Evolutionary conservation across 352 stramenopile genomes (phyloP).

Genomic region (Globisporangium radiosum): DNA sequence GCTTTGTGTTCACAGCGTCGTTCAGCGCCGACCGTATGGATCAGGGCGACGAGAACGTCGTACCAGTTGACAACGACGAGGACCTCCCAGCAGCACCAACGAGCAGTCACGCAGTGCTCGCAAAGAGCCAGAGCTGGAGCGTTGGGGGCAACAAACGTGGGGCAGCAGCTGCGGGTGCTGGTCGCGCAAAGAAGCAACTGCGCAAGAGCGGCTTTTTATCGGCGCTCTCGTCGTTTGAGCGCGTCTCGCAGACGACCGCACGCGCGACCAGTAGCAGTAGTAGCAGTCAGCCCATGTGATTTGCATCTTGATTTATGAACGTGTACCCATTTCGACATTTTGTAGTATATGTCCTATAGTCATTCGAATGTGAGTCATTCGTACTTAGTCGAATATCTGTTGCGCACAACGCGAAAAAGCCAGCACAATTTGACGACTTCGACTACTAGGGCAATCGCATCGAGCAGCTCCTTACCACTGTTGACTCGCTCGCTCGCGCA

Average conservation of each 20-base stretch:
- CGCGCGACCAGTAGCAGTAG: constrained; percentile 32
- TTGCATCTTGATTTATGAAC: background rate
- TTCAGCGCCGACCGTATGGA: constrained; percentile 41
- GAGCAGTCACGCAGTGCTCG: constrained; percentile 16
- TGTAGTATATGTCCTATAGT: background rate
- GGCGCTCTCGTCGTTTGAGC: constrained; percentile 64
- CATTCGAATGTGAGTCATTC: background rate
- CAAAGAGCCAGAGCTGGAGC: constrained; percentile 55
- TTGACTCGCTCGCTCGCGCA: too few species aligned
- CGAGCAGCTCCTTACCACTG: too few species aligned
- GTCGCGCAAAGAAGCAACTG: constrained; percentile 24
- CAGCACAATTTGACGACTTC: background rate
- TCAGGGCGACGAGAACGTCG: constrained; percentile 30
- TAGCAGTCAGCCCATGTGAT: constrained; percentile 28
- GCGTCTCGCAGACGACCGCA: constrained; percentile 25
- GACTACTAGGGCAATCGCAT: too few species aligned
- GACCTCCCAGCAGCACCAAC: constrained; percentile 1
- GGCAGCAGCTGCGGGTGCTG: background rate
- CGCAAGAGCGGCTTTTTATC: constrained; percentile 56
- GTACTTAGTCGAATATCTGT: too few species aligned
- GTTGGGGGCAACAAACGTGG: constrained; percentile 14
- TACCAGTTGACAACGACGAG: constrained; percentile 19
- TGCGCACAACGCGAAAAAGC: background rate
- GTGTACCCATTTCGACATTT: background rate
- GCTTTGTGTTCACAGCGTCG: constrained; percentile 76